These are phyloP conservation scores for Jimgerdemannia lactiflua DNA, from an alignment of 192 early-diverging fungal species.

Conservation along the genomic window DNA sequence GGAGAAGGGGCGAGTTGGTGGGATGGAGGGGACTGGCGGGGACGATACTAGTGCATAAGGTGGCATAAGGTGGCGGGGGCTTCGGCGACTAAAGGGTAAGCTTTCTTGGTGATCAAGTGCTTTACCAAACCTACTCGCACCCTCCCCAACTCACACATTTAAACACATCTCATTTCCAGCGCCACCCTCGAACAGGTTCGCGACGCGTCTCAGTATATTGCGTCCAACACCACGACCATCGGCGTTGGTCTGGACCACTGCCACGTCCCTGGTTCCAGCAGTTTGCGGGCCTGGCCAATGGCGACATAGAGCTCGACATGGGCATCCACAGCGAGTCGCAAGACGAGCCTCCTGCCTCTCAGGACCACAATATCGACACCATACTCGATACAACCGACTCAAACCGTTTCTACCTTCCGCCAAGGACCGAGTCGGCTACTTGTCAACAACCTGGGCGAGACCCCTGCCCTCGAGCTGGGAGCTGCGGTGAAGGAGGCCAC, in stretches of 20 bases:
- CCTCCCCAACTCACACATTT: not conserved
- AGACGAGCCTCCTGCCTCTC: conserved; percentile 44
- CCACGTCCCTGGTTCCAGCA: conserved; percentile 65
- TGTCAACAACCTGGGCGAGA: conserved; percentile 83
- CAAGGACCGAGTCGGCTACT: conserved; percentile 50
- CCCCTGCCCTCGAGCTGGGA: conserved; percentile 68
- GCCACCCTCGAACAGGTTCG: conserved; percentile 56
- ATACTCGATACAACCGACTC: conserved; percentile 42
- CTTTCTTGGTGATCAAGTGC: not conserved
- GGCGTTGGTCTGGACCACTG: conserved; percentile 75
- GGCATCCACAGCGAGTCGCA: conserved; percentile 84
- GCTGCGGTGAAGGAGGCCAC: conserved; percentile 68
- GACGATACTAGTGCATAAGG: conserved; percentile 76
- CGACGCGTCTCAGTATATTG: conserved; percentile 49
- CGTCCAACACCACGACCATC: conserved; percentile 70
- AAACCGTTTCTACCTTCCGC: conserved; percentile 33
- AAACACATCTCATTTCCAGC: conserved; percentile 10
- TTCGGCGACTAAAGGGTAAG: conserved; percentile 56
- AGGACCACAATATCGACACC: conserved; percentile 49
- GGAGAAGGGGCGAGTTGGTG: conserved; percentile 59
- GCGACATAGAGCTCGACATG: conserved; percentile 71
- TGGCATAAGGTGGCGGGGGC: conserved; percentile 56
- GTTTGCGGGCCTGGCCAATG: conserved; percentile 47
- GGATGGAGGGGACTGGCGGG: conserved; percentile 80
- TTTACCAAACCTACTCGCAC: not conserved